phyloP scores from a whole-genome alignment of 148 eudicot species.

The Cornus kousa region DNA sequence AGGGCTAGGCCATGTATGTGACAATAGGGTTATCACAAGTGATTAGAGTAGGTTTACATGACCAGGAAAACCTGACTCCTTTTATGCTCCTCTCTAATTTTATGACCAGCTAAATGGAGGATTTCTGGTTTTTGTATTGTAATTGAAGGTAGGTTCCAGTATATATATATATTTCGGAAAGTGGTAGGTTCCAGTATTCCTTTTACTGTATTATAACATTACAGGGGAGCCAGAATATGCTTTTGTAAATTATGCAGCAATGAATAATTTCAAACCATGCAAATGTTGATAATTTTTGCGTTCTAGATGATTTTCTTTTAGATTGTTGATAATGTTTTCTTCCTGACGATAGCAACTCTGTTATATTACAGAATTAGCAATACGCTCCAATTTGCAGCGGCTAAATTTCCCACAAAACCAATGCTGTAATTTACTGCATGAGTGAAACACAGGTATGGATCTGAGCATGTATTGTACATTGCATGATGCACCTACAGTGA shows the following conservation, averaged over 20 bases:
- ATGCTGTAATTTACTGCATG: neutral
- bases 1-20: neutral
- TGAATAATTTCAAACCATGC: neutral
- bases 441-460: neutral
- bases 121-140: neutral
- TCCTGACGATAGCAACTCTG: no score
- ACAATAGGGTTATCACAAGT: conserved; percentile 3
- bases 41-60: conserved; percentile 3
- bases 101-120: conserved; percentile 22
- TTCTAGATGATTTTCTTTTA: neutral
- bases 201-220: neutral
- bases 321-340: neutral
- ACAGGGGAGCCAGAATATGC: conserved; percentile 10
- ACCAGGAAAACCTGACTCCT: neutral
- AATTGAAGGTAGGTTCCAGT: neutral
- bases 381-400: neutral
- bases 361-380: neutral
- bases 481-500: neutral
- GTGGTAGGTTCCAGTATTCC: neutral
- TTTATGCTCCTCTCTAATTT: neutral
- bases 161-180: no score
- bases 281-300: neutral
- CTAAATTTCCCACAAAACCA: neutral
- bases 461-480: neutral
- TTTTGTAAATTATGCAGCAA: neutral